Percentiles rank a stretch among this genome's conserved stretches.
Evolutionary conservation across 495 filamentous ascomycete genomes (phyloP).

Genomic region (Cenococcum geophilum): DNA sequence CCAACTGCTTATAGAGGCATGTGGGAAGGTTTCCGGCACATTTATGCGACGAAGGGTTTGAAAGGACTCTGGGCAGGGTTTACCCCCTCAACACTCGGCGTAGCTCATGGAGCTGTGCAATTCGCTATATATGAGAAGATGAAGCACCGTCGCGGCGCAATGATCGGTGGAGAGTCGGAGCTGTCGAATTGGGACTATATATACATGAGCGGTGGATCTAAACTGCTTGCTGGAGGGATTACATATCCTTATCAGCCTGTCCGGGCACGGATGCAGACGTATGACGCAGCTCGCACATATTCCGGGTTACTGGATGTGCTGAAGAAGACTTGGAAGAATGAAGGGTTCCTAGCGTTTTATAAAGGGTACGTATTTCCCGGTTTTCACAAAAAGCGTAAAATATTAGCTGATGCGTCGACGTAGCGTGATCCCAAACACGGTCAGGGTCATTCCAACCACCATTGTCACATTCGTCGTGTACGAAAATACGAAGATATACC

Average conservation of each 20-base stretch:
- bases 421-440: constrained; percentile 69
- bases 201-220: constrained; percentile 69
- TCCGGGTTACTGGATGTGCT: constrained; percentile 65
- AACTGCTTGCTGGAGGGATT: constrained; percentile 75
- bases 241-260: constrained; percentile 96
- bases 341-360: constrained; percentile 83
- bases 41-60: constrained; percentile 63
- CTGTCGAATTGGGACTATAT: constrained; percentile 74
- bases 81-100: constrained; percentile 77
- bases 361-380: constrained; percentile 50
- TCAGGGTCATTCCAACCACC: constrained; percentile 86
- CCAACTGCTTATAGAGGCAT: constrained; percentile 80
- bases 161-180: constrained; percentile 34
- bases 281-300: constrained; percentile 67
- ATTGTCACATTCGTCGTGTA: constrained; percentile 98
- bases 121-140: constrained; percentile 93
- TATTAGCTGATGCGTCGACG: constrained; percentile 7
- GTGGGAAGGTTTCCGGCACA: constrained; percentile 55
- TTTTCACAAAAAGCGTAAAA: neutral
- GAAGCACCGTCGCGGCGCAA: constrained; percentile 52
- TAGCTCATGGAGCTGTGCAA: constrained; percentile 89
- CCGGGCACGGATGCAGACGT: constrained; percentile 78
- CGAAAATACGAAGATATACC: constrained; percentile 76
- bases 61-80: constrained; percentile 79
- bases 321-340: constrained; percentile 63